Evolutionary conservation across 2,329 filamentous ascomycete species (phyloP), one percentile per base, ranked within the genome.

Genomic region (Aspergillus thermomutatus): DNA sequence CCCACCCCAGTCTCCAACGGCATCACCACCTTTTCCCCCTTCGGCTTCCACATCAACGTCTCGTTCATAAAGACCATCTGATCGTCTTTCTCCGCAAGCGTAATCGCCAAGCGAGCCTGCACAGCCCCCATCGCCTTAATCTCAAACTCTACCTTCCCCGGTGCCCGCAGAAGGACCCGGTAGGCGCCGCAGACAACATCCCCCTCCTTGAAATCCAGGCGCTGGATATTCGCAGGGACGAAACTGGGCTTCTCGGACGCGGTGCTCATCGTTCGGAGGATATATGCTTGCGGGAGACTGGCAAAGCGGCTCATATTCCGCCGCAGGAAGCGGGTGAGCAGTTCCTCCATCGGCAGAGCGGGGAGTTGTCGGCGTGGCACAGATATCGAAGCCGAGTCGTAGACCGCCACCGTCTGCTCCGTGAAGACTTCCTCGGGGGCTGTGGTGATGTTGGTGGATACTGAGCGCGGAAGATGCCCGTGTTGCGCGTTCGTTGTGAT

Each of bases 151-250:
- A 71, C 69, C 47, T 64, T 65, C n/a, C 65, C 59, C n/a, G 50
- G 50, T 5, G 54, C 60, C n/a, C 72, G 59, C 9, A 60, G 41
- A 3, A 60, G 49, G 14, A 74, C 70, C 0, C 60, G 65, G 53
- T 74, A 74, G 2, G 66, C 46, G 0, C 70, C 73, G 52, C 72
- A 72, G 1, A 74, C 64, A 28, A 71, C 47, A 55, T 75, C 71
- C 0, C 70, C 69, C 4, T 62, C 50, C 0, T 62, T 23, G 27
- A 74, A 74, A n/a, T 69, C 60, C 14, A 73, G 57, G 2, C 58
- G 52, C 1, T 57, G 50, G 19, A 74, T 67, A 52, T 70, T 58
- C 2, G 60, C 60, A 0, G 60, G 10, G n/a, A 59, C 45, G 27
- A 74, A 72, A 23, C 64, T 73, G 11, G 52, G 53, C 23, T 61